Evolutionary conservation across 2,329 filamentous ascomycete species (phyloP).

Genomic region (Nectriaceae sp.): DNA sequence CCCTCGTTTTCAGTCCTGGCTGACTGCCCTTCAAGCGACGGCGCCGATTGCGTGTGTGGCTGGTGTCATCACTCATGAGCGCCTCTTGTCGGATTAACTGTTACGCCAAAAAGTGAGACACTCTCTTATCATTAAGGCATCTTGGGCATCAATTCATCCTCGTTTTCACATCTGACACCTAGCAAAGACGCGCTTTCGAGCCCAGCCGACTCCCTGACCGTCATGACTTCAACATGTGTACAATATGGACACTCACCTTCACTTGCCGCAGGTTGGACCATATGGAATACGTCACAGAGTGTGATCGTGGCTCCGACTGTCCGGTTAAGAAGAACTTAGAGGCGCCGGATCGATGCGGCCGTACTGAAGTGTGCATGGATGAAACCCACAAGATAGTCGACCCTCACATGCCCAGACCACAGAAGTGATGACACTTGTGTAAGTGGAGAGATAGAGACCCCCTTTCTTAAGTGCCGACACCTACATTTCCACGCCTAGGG

Average conservation of each 20-base stretch:
- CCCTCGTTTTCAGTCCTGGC: too few relatives aligned
- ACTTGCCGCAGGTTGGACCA: constrained; percentile 8
- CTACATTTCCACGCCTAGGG: too few relatives aligned
- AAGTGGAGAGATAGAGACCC: background rate
- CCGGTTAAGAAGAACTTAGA: constrained; percentile 9
- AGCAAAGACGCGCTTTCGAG: too few relatives aligned
- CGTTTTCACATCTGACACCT: too few relatives aligned
- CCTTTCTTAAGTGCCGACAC: too few relatives aligned
- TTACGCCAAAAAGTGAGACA: too few relatives aligned
- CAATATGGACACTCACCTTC: constrained; percentile 8
- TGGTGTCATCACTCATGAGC: too few relatives aligned
- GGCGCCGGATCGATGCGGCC: constrained; percentile 7
- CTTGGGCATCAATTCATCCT: too few relatives aligned
- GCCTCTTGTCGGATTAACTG: too few relatives aligned
- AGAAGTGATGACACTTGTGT: background rate
- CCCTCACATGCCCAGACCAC: background rate
- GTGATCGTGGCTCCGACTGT: constrained; percentile 8
- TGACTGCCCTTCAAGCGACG: too few relatives aligned
- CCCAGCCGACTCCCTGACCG: background rate
- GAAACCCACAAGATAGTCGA: constrained; percentile 7
- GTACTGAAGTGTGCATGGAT: constrained; percentile 13
- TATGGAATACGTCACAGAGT: constrained; percentile 5
- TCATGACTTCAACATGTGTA: constrained; percentile 8
- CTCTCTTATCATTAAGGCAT: too few relatives aligned
- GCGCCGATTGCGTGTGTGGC: too few relatives aligned